Base-by-base conservation (phyloP, 1,284 basidiomycete genomes). In the Schizopora paradoxa region DNA sequence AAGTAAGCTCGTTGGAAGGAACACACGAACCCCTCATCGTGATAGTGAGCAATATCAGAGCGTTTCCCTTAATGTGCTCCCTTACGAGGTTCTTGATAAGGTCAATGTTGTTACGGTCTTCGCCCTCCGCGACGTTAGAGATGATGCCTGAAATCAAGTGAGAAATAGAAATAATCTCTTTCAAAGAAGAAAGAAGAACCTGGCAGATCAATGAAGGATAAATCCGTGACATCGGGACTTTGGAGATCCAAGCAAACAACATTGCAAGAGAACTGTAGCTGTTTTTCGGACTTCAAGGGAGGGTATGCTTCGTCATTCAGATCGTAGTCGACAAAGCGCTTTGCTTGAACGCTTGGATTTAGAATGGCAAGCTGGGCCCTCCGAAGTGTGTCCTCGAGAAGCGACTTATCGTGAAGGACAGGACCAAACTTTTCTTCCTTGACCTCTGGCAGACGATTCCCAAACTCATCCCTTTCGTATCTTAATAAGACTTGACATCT, bases 331-430 rank as follows among this genome's bases (percentile, higher is more conserved):
- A 68, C 39, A 27, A 68, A 59, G 1, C 54, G 47, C 0, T 51
- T 23, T 0, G 43, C n/a, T 5, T 56, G 37, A 6, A 60, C 28
- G 6, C 48, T 42, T 0, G 72, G 69, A 45, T 70, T 65, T 6
- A 76, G 55, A 0, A 73, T 62, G 1, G 69, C 70, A 0, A 63
- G 47, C 47, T 76, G 73, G 0, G 73, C 73, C n/a, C 68, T 66
- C 6, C 70, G 63, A 10, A 76, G 56, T n/a, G 58, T 55, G 1
- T 61, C 45, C 50, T 73, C 70, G 4, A 74, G 65, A 2, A 68
- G 57, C 1, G 43, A 46, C 49, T 62, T 65, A 34, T 69, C 52
- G 1, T 45, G 56, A 28, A 74, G 66, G 5, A 53, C 14, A 2
- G 45, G 21, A 0, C 68, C 69, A 47, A 75, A 75, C 0, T 55